A percentile compares a stretch with the other conserved stretches of the same genome.
These are phyloP conservation scores for Calonectria ilicicola DNA, from an alignment of 2,329 filamentous ascomycete genomes.

Conservation along the genomic window DNA sequence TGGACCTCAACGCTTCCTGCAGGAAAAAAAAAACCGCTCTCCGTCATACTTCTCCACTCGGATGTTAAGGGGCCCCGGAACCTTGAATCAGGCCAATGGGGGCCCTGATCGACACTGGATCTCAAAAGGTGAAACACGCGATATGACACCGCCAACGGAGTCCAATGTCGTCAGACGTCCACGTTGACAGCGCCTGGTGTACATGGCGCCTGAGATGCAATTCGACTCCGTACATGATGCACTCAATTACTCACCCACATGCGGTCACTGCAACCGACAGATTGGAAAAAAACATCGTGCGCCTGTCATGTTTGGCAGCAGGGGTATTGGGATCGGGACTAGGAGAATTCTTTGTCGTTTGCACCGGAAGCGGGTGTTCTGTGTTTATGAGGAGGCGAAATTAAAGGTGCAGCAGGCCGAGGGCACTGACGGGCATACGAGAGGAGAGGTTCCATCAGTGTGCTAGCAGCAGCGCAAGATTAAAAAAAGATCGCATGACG, in stretches of 20 bases:
- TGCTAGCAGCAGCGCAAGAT: neutral
- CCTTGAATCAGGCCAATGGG: constrained; percentile 10
- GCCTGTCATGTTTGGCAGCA: neutral
- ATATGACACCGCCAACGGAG: constrained; percentile 6
- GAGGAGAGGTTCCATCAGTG: neutral
- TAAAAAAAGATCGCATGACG: constrained; percentile 10
- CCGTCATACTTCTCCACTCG: neutral
- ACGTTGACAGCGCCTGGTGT: constrained; percentile 10
- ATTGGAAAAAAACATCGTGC: neutral
- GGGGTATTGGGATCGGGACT: neutral
- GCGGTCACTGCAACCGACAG: neutral
- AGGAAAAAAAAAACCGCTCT: neutral
- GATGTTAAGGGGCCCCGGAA: neutral
- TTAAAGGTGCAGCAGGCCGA: constrained; percentile 18
- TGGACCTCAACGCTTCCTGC: neutral
- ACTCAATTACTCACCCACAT: neutral
- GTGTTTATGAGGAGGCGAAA: constrained; percentile 19
- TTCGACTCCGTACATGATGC: neutral
- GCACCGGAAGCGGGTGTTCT: neutral
- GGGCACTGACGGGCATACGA: constrained; percentile 9
- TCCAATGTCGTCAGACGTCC: constrained; percentile 17
- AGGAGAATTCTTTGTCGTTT: constrained; percentile 2
- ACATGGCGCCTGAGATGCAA: neutral
- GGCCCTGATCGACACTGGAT: constrained; percentile 19
- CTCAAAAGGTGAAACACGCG: constrained; percentile 26